phyloP scores from a whole-genome alignment of 108 stramenopile genomes.

The Asterionellopsis glacialis region DNA sequence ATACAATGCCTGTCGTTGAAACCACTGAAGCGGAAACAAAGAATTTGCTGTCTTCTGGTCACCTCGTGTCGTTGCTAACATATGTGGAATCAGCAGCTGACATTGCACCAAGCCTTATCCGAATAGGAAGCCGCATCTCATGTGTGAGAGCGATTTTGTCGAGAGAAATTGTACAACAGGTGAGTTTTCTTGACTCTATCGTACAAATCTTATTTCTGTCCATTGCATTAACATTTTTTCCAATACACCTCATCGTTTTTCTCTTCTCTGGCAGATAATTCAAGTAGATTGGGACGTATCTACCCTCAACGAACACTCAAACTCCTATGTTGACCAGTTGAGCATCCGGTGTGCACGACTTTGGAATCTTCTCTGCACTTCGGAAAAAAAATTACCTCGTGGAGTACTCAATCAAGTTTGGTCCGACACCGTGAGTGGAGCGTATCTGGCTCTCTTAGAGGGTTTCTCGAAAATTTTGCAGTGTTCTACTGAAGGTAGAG shows the following conservation, averaged over 20 bases:
- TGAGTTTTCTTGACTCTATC: constrained; percentile 7
- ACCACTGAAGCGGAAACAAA: too few relatives aligned
- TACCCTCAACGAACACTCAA: constrained; percentile 61
- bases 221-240: background rate
- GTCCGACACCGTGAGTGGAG: constrained; percentile 50
- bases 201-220: background rate
- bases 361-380: constrained; percentile 37
- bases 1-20: too few relatives aligned
- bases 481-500: constrained; percentile 90
- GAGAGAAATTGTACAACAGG: constrained; percentile 30
- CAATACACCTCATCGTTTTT: background rate
- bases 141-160: constrained; percentile 35
- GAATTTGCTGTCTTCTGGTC: too few relatives aligned
- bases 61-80: too few relatives aligned
- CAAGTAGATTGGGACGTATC: constrained; percentile 68
- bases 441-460: constrained; percentile 65
- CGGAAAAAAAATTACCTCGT: constrained; percentile 26
- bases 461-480: constrained; percentile 74
- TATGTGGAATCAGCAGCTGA: too few relatives aligned
- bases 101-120: constrained; percentile 13
- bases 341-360: constrained; percentile 35
- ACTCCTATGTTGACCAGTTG: constrained; percentile 75
- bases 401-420: constrained; percentile 39
- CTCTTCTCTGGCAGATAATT: constrained; percentile 30
- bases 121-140: constrained; percentile 8